Base-by-base conservation (phyloP, 2,329 filamentous ascomycete species). In the Cylindrodendrum hubeiense region DNA sequence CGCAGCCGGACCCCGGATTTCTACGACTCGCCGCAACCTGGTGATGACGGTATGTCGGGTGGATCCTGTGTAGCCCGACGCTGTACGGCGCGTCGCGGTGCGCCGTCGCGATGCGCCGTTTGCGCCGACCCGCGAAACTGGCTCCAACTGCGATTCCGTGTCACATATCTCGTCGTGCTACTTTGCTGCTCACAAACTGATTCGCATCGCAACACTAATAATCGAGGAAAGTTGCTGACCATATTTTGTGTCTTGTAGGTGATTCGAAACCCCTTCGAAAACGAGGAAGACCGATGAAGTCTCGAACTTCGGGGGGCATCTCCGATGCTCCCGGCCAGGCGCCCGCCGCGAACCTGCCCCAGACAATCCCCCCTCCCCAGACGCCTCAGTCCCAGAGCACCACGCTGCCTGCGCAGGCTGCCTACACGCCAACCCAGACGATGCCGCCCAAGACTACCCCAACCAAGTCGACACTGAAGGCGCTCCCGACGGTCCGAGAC, bases 401-500 rank as follows among this genome's bases (percentile, higher is more conserved):
- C 57, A 74, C 83, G 17, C 74, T 85, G 60, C 81, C 84, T 5
- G 79, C 75, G 22, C 85, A 86, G 67, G 73, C 78, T 55, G 74
- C 77, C 53, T 84, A 83, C 68, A 71, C 80, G 19, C 76, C 81
- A 3, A 71, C 78, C 19, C 80, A 77, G 71, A 74, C 80, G 74
- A 67, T 89, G 78, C 93, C 94, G 17, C 90, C 93, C 22, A 96
- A 95, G 80, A 87, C 91, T 3, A 94, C 94, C 4, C 92, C 93
- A 5, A 91, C 91, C 34, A 97, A 97, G 81, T 86, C 90, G 10
- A 93, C 95, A 9, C 86, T 98, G 73, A 99, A 99, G 82, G 96
- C 96, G 1, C 85, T 99, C 46, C 96, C 96, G 3, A 98, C 96
- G 4, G 96, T 98, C 15, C 87, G 96, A 80, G 96, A 99, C 76